Base-by-base conservation (phyloP, 768 basidiomycete genomes). In the Boletus bicolor region DNA sequence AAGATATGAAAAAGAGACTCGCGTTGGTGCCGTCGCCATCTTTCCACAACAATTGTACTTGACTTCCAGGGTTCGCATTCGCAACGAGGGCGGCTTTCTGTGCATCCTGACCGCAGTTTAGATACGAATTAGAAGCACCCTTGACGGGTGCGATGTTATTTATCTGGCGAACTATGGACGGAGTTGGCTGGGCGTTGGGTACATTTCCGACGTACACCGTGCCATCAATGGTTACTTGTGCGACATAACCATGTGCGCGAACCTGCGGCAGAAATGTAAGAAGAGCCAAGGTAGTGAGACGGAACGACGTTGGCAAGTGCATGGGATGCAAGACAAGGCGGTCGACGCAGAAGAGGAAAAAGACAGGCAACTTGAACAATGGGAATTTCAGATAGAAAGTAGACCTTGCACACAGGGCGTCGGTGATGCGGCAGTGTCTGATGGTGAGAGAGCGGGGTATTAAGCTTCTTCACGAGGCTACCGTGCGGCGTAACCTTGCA, bases 101-200 rank as follows among this genome's bases (percentile, higher is more conserved):
- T 4, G 85, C 80, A 35, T 76, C 70, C 19, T 75, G 71, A 11
- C 88, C 88, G 59, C 88, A 90, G 68, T 81, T 85, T 11, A 87
- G 47, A 49, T 73, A 75, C 3, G 78, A 62, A 62, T 87, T 87
- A 37, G 52, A 70, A 19, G 84, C 79, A 38, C 83, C 83, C 68
- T 88, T 81, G 56, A 82, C 78, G 2, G 82, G 81, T 0, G 67
- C 56, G 55, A 76, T 75, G 58, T 65, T 66, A 52, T 72, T 65
- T 48, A 83, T 73, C 49, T 74, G 74, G 21, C 81, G 79, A 41
- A 83, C 73, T 24, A 79, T 76, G 47, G 74, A 71, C 8, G 76
- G 69, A 47, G 59, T 62, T 57, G 71, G 66, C 49, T 73, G 56
- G n/a, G 75, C 72, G 53, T 73, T 73, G 49, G 78, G 78, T 6